A percentile compares a stretch with the other conserved stretches of the same genome.
These are phyloP conservation scores for Albizia julibrissin DNA, from an alignment of 306 rosid genomes.

Conservation along the genomic window DNA sequence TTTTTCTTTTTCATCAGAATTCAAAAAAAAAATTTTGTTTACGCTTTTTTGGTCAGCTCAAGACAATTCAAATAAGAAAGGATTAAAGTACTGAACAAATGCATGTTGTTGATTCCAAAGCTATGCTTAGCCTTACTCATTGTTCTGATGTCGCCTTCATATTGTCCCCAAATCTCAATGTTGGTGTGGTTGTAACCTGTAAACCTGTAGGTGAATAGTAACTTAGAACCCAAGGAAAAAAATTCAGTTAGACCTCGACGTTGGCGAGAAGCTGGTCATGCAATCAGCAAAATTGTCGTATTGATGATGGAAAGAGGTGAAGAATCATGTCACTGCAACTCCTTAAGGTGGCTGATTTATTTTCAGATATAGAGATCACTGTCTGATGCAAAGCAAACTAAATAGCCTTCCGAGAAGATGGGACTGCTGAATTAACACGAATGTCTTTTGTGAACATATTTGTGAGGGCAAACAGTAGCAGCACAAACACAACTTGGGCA, in stretches of 20 bases:
- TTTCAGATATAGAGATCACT: no score
- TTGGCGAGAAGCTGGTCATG: constrained; percentile 12
- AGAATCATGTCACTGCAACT: constrained; percentile 18
- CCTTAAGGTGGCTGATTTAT: no score
- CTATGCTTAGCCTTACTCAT: background rate
- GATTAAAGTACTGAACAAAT: background rate
- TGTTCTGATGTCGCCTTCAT: constrained; percentile 3
- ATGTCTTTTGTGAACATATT: constrained; percentile 71
- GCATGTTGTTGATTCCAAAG: constrained; percentile 2
- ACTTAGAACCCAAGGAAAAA: background rate
- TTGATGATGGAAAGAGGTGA: background rate
- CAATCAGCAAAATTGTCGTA: constrained; percentile 11
- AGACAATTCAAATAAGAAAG: constrained; percentile 9
- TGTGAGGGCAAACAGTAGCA: constrained; percentile 80
- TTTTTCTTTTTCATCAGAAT: background rate
- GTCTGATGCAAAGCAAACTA: constrained; percentile 31
- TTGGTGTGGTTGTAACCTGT: background rate
- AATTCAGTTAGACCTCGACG: background rate
- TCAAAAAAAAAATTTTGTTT: no score
- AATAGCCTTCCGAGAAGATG: constrained; percentile 63
- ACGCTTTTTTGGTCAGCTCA: background rate
- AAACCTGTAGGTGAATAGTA: background rate
- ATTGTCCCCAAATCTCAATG: constrained; percentile 17
- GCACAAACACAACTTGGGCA: constrained; percentile 89
- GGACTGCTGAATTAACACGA: constrained; percentile 44